phyloP scores from a whole-genome alignment of 202 grass and related monocot genomes.

The Digitaria exilis region DNA sequence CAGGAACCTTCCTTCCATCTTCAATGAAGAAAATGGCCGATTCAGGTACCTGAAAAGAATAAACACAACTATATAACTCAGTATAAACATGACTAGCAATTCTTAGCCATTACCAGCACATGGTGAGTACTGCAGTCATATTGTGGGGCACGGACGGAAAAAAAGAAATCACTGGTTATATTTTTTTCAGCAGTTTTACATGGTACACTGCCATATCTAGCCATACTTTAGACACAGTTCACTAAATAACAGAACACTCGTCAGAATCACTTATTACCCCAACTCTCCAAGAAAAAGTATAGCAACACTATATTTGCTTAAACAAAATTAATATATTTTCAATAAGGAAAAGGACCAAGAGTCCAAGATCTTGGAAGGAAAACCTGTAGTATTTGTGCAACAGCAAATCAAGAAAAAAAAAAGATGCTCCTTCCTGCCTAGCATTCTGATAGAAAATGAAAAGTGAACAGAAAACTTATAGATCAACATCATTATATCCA shows the following conservation, averaged over 20 bases:
- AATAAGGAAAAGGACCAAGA: background rate
- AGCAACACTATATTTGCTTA: background rate
- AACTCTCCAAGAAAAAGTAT: background rate
- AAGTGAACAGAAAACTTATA: background rate
- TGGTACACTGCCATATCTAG: background rate
- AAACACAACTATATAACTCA: background rate
- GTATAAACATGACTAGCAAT: background rate
- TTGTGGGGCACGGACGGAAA: background rate
- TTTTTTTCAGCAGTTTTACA: background rate
- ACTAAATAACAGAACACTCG: background rate
- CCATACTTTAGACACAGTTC: background rate
- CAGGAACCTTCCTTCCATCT: conserved; percentile 95
- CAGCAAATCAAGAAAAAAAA: background rate
- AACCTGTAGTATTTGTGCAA: background rate
- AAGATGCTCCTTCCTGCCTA: background rate
- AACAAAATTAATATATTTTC: background rate
- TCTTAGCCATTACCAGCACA: background rate
- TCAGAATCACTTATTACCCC: background rate
- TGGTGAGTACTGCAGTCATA: background rate
- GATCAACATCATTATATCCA: background rate
- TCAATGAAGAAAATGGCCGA: conserved; percentile 97
- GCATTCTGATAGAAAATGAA: background rate
- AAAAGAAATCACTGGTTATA: background rate
- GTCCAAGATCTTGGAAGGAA: background rate
- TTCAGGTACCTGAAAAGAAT: conserved; percentile 67